Evolutionary conservation across 768 basidiomycete genomes (phyloP), one percentile per base, ranked within the genome.

Genomic region (Tephrocybe sp.): DNA sequence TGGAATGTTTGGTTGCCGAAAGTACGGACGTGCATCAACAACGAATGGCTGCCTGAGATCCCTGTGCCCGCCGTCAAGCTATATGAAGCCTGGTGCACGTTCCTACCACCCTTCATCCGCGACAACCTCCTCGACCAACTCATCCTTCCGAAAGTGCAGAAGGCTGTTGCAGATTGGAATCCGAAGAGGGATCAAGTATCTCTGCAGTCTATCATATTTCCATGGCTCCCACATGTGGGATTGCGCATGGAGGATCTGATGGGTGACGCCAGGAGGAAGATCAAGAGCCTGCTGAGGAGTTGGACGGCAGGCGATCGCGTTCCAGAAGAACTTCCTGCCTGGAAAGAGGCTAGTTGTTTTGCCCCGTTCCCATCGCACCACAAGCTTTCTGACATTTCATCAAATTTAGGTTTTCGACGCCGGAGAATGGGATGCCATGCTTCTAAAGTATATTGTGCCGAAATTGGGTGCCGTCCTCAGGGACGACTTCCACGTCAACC

Each of bases 71-170:
- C 86, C 4, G 82, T 98, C 33, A 83, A 79, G 42, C 73, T 99
- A 2, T 90, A 93, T 62, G 91, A 96, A 68, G 77, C 84, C 0
- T 98, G 97, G 97, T 80, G 86, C 0, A 79, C 83, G 1, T 83
- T 96, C 56, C 76, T 98, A 1, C 97, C 97, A 0, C 79, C 80
- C 0, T 99, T 98, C 71, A 86, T 99, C 53, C 82, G 84, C 47
- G 95, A 98, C 71, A 99, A 98, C 64, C 77, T 99, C 53, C 82
- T 99, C 55, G 95, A 98, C 64, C 97, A 99, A 66, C 84, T 99
- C 20, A 81, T 99, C 39, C 74, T 99, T 18, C 97, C 97, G 1
- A 99, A 98, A 69, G 81, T 99, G 2, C 81, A 87, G 43, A 85
- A 85, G 56, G 84, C 92, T 3, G 80, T 98, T 28, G 78, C 83